Evolutionary conservation across 371 early-diverging fungal genomes (phyloP).

Genomic region (Syncephalis fuscata): DNA sequence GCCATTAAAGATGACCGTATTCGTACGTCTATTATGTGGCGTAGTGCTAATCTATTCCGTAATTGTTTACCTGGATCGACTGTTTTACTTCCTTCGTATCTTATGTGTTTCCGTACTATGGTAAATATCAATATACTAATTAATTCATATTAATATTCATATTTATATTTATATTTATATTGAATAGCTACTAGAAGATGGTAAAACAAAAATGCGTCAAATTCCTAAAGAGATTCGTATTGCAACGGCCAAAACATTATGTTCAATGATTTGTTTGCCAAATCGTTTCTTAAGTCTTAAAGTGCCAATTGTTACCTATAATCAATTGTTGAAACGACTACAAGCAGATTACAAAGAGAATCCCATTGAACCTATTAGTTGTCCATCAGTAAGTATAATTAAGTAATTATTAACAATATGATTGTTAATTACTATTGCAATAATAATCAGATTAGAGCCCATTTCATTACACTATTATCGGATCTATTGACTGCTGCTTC

Average conservation of each 20-base stretch:
- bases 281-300: slow-evolving; percentile 2
- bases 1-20: slow-evolving; percentile 36
- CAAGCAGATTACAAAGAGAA: too few species aligned
- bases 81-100: slow-evolving; percentile 43
- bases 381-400: background rate
- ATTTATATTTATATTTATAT: too few species aligned
- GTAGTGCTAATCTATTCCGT: slow-evolving; percentile 36
- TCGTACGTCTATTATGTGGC: slow-evolving; percentile 19
- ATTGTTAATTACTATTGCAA: background rate
- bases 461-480: background rate
- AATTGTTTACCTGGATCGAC: slow-evolving; percentile 42
- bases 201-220: background rate
- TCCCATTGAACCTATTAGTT: background rate
- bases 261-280: slow-evolving; percentile 6
- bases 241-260: slow-evolving; percentile 5
- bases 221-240: slow-evolving; percentile 3
- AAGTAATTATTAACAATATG: background rate
- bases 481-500: background rate
- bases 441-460: background rate
- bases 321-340: background rate
- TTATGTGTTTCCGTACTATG: slow-evolving; percentile 35
- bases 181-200: too few species aligned
- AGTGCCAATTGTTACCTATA: slow-evolving; percentile 4
- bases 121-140: too few species aligned
- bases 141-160: too few species aligned